A percentile compares a stretch with the other conserved stretches of the same genome.
Conservation (phyloP, 805 yeast genomes). For the Kodamaea jinghongensis region DNA sequence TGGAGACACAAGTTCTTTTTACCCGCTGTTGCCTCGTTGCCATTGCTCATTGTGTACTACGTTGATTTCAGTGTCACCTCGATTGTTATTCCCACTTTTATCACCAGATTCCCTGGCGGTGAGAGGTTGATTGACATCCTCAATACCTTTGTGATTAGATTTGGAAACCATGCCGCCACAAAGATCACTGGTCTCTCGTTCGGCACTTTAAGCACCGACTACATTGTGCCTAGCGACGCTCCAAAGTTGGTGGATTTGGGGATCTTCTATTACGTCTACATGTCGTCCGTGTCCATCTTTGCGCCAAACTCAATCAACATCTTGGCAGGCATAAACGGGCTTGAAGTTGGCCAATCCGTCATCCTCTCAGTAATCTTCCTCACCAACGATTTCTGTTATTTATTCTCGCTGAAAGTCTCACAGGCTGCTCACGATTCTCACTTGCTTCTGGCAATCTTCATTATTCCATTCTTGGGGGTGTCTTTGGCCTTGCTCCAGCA, state of each 20-base stretch:
- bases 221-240: conserved; percentile 30
- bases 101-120: conserved; percentile 39
- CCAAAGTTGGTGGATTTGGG: conserved; percentile 73
- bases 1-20: conserved; percentile 97
- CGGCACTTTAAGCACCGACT: conserved; percentile 34
- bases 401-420: conserved; percentile 41
- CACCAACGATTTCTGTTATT: conserved; percentile 72
- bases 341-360: conserved; percentile 93
- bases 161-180: conserved; percentile 32
- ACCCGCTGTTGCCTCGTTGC: conserved; percentile 93
- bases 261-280: conserved; percentile 74
- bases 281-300: conserved; percentile 89
- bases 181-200: conserved; percentile 37
- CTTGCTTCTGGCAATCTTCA: conserved; percentile 69
- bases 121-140: conserved; percentile 21
- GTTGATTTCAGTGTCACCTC: conserved; percentile 92
- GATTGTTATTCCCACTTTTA: conserved; percentile 73
- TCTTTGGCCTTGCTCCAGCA: conserved; percentile 69
- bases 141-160: conserved; percentile 18
- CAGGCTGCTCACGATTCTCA: conserved; percentile 74
- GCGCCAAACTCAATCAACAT: conserved; percentile 96
- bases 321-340: conserved; percentile 92
- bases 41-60: conserved; percentile 84
- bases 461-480: conserved; percentile 86
- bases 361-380: conserved; percentile 70